Base-by-base conservation (phyloP, 345 rosid genomes). In the Toxicodendron radicans region DNA sequence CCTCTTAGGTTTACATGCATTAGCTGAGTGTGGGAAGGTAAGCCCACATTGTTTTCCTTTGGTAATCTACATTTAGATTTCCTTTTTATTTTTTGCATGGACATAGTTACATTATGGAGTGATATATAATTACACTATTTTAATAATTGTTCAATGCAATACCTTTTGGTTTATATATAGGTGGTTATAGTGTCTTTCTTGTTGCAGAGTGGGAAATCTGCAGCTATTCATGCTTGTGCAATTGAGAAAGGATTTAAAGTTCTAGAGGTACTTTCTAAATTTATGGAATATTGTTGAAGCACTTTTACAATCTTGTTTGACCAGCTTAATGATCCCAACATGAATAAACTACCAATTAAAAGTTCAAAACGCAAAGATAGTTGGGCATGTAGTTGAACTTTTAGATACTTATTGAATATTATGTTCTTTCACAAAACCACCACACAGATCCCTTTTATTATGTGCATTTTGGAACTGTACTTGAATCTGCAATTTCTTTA, bases 131-230 rank as follows among this genome's bases (percentile, higher is more conserved):
- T 12, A 51, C 11, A 71, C 8, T 75, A 35, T 21, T 20, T n/a
- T 30, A 41, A 70, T 64, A 48, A 61, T 33, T 20, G 16, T 51
- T 35, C 27, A 12, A 53, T 38, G 49, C 76, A 23, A 73, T 48
- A 46, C 27, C 5, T 45, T 81, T 53, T 70, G 27, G 35, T 74
- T 64, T 63, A 12, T 53, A 38, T 8, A 38, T 8, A 11, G 10
- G 23, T 58, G 35, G 49, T 53, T 66, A 61, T 70, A 43, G 20
- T 49, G 64, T 67, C 58, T 38, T 58, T 74, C 20, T 58, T 58
- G 16, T 76, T 84, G 80, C 93, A 95, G 98, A 85, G 99, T 83
- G 98, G 99, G 81, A 95, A 95, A 77, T 91, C 98, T 76, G 93
- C 98, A 32, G 97, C 97, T 73, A 76, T 95, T 69, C 88, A 84